Evolutionary conservation across 1,284 basidiomycete genomes (phyloP).

Genomic region (Pulveroboletus sp.): DNA sequence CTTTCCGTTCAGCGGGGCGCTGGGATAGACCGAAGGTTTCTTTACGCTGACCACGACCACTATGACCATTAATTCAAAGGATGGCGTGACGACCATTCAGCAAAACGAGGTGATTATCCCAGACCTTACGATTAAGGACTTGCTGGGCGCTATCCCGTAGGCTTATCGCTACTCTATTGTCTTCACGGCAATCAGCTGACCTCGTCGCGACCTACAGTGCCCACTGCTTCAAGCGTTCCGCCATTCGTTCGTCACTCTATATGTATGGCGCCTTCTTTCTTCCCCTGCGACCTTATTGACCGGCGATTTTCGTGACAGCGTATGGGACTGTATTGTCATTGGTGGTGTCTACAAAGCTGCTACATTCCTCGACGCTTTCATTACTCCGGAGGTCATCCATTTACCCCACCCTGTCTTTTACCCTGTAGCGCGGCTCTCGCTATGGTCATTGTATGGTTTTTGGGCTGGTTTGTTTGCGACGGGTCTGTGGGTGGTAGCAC

Average conservation of each 20-base stretch:
- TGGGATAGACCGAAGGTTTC: conserved; percentile 7
- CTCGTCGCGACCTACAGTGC: conserved; percentile 46
- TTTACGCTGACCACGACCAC: conserved; percentile 16
- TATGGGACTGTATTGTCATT: conserved; percentile 78
- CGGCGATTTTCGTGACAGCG: conserved; percentile 41
- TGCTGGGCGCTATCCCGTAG: conserved; percentile 87
- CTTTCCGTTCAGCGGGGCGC: conserved; percentile 2
- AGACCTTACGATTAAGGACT: conserved; percentile 82
- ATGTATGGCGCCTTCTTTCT: conserved; percentile 47
- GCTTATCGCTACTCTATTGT: conserved; percentile 29
- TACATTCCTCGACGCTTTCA: conserved; percentile 65
- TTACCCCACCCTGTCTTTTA: conserved; percentile 69
- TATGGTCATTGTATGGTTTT: conserved; percentile 87
- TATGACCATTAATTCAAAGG: conserved; percentile 25
- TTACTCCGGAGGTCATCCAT: conserved; percentile 55
- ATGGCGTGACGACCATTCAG: conserved; percentile 43
- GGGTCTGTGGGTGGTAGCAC: conserved; percentile 92
- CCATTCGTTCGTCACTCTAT: conserved; percentile 81
- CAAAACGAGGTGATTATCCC: conserved; percentile 73
- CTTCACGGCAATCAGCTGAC: neutral
- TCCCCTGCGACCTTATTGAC: conserved; percentile 27
- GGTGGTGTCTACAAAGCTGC: conserved; percentile 70
- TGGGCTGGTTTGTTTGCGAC: conserved; percentile 87
- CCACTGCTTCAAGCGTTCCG: conserved; percentile 93
- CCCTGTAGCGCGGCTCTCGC: conserved; percentile 60